phyloP scores from a whole-genome alignment of 768 basidiomycete species.

The Trametes villosa region DNA sequence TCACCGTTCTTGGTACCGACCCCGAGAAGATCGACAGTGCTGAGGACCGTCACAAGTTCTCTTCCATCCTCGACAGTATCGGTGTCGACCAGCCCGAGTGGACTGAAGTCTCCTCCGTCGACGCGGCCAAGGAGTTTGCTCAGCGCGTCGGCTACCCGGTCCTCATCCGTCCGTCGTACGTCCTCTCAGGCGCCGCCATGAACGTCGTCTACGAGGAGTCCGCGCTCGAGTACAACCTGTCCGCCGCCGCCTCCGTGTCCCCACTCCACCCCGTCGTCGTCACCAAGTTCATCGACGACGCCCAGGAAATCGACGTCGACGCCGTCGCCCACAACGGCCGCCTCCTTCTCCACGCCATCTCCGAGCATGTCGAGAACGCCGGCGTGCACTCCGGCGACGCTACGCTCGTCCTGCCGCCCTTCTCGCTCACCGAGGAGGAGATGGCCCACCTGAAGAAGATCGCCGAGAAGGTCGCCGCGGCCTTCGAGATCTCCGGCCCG shows the following conservation, averaged over 20 bases:
- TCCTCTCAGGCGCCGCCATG: conserved; percentile 98
- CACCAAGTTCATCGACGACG: conserved; percentile 97
- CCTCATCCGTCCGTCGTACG: conserved; percentile 97
- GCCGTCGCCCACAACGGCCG: conserved; percentile 93
- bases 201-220: conserved; percentile 96
- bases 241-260: conserved; percentile 95
- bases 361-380: conserved; percentile 98
- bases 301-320: conserved; percentile 98
- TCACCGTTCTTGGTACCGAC: conserved; percentile 95
- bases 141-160: conserved; percentile 93
- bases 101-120: conserved; percentile 87
- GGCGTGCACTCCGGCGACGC: conserved; percentile 99
- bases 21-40: conserved; percentile 95
- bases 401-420: conserved; percentile 94
- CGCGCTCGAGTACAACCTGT: conserved; percentile 87
- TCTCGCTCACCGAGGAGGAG: conserved; percentile 74
- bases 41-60: conserved; percentile 99
- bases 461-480: conserved; percentile 91
- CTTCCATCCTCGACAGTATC: conserved; percentile 90
- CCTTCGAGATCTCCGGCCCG: conserved; percentile 96
- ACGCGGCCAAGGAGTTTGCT: conserved; percentile 92
- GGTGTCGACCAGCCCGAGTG: conserved; percentile 98
- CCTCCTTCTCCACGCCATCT: conserved; percentile 93
- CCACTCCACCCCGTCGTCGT: conserved; percentile 98
- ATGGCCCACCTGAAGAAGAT: conserved; percentile 90